A percentile compares a stretch with the other conserved stretches of the same genome.
Conservation (phyloP, 345 rosid species). For the Euclidium syriacum region DNA sequence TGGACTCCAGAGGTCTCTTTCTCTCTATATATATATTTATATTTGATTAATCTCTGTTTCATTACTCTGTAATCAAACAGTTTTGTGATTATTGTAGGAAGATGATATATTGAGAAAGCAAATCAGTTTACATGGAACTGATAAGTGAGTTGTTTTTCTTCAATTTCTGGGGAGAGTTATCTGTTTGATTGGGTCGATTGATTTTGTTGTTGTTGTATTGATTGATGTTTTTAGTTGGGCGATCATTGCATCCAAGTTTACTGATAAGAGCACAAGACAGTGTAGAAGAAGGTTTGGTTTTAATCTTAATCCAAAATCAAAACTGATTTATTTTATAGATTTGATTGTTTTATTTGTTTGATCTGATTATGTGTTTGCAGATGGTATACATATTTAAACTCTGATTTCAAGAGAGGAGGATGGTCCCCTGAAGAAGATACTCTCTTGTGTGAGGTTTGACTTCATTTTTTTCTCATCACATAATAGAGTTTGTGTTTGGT, state of each 20-base stretch:
- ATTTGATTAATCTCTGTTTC: conserved; percentile 15
- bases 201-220: conserved; percentile 17
- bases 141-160: conserved; percentile 46
- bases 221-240: conserved; percentile 72
- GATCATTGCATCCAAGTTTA: conserved; percentile 82
- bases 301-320: neutral
- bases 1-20: conserved; percentile 65
- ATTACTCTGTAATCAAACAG: conserved; percentile 2
- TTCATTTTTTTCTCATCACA: neutral
- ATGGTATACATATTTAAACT: conserved; percentile 94
- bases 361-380: conserved; percentile 39
- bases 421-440: conserved; percentile 98
- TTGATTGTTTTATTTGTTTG: neutral
- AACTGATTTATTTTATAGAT: neutral
- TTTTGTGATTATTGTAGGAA: conserved; percentile 51
- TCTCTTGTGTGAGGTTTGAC: conserved; percentile 81
- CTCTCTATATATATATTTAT: neutral
- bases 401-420: conserved; percentile 98
- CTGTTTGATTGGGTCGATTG: conserved; percentile 5
- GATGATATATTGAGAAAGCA: conserved; percentile 88
- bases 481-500: conserved; percentile 4
- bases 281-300: conserved; percentile 80
- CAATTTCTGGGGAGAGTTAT: neutral
- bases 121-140: conserved; percentile 79
- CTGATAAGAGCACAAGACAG: conserved; percentile 93